Percentiles rank a stretch among this genome's conserved stretches.
Conservation (phyloP, 306 rosid genomes). For the Dryas octopetala region DNA sequence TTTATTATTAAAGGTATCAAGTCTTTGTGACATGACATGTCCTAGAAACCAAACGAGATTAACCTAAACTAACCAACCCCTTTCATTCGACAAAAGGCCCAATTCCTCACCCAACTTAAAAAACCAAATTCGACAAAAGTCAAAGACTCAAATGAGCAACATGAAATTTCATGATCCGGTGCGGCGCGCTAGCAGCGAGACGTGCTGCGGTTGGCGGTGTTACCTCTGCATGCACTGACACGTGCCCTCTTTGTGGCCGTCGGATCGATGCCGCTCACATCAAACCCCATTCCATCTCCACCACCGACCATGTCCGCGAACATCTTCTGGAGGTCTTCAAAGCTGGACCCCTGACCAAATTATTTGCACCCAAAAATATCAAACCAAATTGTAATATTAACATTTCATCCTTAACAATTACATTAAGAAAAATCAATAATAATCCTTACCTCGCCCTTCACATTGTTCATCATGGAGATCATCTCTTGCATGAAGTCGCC, state of each 20-base stretch:
- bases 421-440: not conserved
- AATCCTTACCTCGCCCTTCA: slow-evolving; percentile 70
- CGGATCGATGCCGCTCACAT: slow-evolving; percentile 31
- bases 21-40: not conserved
- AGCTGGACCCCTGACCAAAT: slow-evolving; percentile 60
- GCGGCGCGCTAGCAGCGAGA: slow-evolving; percentile 43
- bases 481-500: slow-evolving; percentile 92
- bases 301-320: slow-evolving; percentile 84
- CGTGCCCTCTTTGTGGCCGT: slow-evolving; percentile 60
- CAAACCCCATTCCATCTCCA: slow-evolving; percentile 40
- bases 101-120: not conserved
- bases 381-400: not conserved
- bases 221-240: slow-evolving; percentile 34
- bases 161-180: not conserved
- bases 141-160: not conserved
- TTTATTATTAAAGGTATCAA: not conserved
- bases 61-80: not conserved
- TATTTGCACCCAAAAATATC: not conserved
- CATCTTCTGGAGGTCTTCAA: slow-evolving; percentile 91
- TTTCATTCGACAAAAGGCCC: too few species aligned
- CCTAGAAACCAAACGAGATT: not conserved
- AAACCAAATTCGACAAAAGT: too few species aligned
- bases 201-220: slow-evolving; percentile 46
- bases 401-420: not conserved
- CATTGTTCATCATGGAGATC: slow-evolving; percentile 87